phyloP scores from a whole-genome alignment of 1,284 basidiomycete genomes.

The Rhodotorula sp. region DNA sequence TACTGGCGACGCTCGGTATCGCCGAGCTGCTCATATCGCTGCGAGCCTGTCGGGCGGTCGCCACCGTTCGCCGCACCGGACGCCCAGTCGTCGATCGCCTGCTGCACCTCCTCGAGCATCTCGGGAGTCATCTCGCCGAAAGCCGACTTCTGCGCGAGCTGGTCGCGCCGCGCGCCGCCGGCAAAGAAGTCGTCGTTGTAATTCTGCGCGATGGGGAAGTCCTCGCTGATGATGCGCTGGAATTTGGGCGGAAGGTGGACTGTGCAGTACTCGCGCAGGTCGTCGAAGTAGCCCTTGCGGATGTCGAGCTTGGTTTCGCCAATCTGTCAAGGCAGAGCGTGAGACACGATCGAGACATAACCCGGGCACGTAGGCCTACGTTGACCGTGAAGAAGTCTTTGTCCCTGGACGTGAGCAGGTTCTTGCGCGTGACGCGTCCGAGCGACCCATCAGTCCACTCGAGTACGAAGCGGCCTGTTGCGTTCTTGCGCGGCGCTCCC shows the following conservation, averaged over 20 bases:
- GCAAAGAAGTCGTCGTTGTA: slow-evolving; percentile 21
- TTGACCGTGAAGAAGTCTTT: slow-evolving; percentile 17
- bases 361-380: background rate
- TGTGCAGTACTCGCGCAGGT: slow-evolving; percentile 5
- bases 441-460: slow-evolving; percentile 9
- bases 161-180: slow-evolving; percentile 13
- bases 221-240: slow-evolving; percentile 19
- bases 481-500: background rate
- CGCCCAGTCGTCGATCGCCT: slow-evolving; percentile 11
- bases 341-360: background rate
- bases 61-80: background rate
- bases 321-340: background rate
- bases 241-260: background rate
- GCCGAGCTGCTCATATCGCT: slow-evolving; percentile 20
- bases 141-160: slow-evolving; percentile 13
- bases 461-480: slow-evolving; percentile 17
- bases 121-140: slow-evolving; percentile 24
- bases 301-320: slow-evolving; percentile 13
- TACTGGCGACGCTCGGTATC: slow-evolving; percentile 12
- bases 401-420: slow-evolving; percentile 8
- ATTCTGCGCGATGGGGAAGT: background rate
- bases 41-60: slow-evolving; percentile 13
- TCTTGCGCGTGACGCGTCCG: background rate
- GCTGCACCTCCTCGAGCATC: slow-evolving; percentile 11
- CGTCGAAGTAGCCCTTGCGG: background rate